A percentile compares a stretch with the other conserved stretches of the same genome.
Conservation (phyloP, 2,329 filamentous ascomycete genomes). For the Fusarium tuaranense region DNA sequence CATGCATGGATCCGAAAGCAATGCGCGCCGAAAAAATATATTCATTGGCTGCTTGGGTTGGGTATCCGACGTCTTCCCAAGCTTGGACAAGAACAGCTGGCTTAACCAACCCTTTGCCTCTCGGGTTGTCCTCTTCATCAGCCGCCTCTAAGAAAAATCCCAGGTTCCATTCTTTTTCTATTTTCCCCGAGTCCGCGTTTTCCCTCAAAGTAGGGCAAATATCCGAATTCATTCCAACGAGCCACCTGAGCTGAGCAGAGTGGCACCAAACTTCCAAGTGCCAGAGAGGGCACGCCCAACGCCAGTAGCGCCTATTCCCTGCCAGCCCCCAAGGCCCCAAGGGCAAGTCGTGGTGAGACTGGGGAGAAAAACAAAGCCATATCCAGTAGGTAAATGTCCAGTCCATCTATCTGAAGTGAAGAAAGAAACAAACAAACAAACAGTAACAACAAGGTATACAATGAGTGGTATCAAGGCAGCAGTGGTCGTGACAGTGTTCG, state of each 20-base stretch:
- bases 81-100: constrained; percentile 5
- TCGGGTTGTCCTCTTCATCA: constrained; percentile 14
- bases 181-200: constrained; percentile 8
- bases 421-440: constrained; percentile 15
- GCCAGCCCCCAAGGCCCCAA: constrained; percentile 17
- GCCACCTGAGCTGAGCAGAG: constrained; percentile 15
- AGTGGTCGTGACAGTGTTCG: constrained; percentile 33
- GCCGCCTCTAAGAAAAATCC: constrained; percentile 20
- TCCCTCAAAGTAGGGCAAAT: constrained; percentile 8
- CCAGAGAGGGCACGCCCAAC: constrained; percentile 37
- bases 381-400: constrained; percentile 40
- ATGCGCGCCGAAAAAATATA: constrained; percentile 25
- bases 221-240: constrained; percentile 8
- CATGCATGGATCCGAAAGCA: not conserved
- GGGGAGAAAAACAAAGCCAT: constrained; percentile 30
- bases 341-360: constrained; percentile 24
- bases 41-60: constrained; percentile 30
- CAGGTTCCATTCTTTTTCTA: constrained; percentile 18
- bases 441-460: constrained; percentile 22
- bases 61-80: constrained; percentile 17
- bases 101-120: constrained; percentile 4
- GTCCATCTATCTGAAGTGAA: constrained; percentile 38
- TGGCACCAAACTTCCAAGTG: constrained; percentile 23
- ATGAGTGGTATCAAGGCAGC: constrained; percentile 43
- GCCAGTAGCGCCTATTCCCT: constrained; percentile 39